phyloP scores from a whole-genome alignment of 140 eudicot species.

The Flaveria floridana region DNA sequence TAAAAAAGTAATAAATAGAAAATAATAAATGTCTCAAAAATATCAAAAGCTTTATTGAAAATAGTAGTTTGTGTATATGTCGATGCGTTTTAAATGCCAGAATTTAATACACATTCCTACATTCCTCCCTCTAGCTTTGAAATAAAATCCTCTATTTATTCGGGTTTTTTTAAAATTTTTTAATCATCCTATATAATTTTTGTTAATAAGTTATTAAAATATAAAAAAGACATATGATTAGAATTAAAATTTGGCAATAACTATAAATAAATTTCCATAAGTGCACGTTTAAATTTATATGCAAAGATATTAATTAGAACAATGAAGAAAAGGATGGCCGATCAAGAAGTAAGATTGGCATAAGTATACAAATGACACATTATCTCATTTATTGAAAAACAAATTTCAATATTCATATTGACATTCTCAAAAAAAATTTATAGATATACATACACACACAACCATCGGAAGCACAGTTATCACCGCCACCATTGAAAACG shows the following conservation, averaged over 20 bases:
- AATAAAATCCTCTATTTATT: not conserved
- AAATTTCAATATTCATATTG: too few relatives aligned
- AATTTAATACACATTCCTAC: conserved; percentile 28
- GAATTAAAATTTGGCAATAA: not conserved
- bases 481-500: too few relatives aligned
- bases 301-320: too few relatives aligned
- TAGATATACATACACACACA: too few relatives aligned
- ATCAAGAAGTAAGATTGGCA: too few relatives aligned
- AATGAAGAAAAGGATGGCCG: too few relatives aligned
- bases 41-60: conserved; percentile 23
- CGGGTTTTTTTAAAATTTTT: not conserved
- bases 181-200: not conserved
- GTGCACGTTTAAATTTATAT: too few relatives aligned
- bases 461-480: too few relatives aligned
- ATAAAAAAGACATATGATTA: not conserved
- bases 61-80: conserved; percentile 21
- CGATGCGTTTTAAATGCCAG: conserved; percentile 20
- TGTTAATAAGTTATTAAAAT: not conserved
- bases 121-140: not conserved
- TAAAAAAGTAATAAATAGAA: not conserved
- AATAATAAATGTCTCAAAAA: conserved; percentile 2
- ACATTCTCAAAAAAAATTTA: too few relatives aligned
- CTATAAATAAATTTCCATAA: not conserved
- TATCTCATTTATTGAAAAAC: too few relatives aligned
- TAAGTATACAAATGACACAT: too few relatives aligned